These are phyloP conservation scores for Diddensiella santjacobensis DNA, from an alignment of 805 yeast genomes.

Conservation along the genomic window DNA sequence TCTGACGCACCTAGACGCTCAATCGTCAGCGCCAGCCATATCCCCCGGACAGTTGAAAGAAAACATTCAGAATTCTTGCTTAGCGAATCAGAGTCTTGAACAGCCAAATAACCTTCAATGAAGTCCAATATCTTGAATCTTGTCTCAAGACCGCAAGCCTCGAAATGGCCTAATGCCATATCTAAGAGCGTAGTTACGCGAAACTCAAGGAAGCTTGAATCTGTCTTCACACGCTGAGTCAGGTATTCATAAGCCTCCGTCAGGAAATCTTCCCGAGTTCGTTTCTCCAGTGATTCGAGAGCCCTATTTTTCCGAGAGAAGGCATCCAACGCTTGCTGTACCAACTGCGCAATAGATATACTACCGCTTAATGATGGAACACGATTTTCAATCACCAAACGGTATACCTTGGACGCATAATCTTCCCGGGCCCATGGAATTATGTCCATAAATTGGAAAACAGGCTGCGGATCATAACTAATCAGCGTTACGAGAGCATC, in stretches of 20 bases:
- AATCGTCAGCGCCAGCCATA: slow-evolving; percentile 58
- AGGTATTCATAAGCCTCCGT: not conserved
- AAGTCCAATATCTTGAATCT: not conserved
- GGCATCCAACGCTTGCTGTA: not conserved
- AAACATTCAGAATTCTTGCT: not conserved
- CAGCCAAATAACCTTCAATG: not conserved
- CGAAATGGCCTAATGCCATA: not conserved
- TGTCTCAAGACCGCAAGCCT: not conserved
- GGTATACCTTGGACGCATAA: not conserved
- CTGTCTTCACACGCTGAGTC: not conserved
- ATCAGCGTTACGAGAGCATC: no score
- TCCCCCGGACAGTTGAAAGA: slow-evolving; percentile 17
- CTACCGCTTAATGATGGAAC: not conserved
- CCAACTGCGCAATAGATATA: not conserved
- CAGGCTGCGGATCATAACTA: no score
- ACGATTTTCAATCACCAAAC: not conserved
- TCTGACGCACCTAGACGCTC: slow-evolving; percentile 65
- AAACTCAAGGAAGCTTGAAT: not conserved
- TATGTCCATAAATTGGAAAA: no score
- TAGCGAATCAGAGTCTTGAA: not conserved
- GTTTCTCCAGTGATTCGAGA: not conserved
- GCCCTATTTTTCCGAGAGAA: no score
- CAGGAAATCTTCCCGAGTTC: not conserved
- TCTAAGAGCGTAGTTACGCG: not conserved
- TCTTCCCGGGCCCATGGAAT: no score